Conservation (phyloP, 768 basidiomycete species). For the Botryobasidium botryosum region DNA sequence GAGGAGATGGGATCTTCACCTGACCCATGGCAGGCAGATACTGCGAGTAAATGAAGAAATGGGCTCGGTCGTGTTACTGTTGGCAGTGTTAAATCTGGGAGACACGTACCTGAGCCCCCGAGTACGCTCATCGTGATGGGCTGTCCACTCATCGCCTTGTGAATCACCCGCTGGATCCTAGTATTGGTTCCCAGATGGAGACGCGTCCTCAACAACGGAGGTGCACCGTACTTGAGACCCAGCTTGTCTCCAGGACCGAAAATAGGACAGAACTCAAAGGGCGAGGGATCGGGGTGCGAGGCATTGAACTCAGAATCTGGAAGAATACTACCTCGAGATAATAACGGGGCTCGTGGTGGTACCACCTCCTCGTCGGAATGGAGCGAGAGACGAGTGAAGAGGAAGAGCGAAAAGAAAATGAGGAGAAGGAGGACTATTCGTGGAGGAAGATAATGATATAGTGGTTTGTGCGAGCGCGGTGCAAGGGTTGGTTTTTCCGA, state of each 20-base stretch:
- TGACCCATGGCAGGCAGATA: slow-evolving; percentile 85
- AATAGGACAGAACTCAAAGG: slow-evolving; percentile 84
- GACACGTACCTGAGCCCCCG: slow-evolving; percentile 63
- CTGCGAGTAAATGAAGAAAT: slow-evolving; percentile 24
- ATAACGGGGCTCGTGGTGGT: not conserved
- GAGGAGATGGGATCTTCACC: slow-evolving; percentile 79
- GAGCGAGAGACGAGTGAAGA: slow-evolving; percentile 5
- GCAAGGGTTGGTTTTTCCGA: no score
- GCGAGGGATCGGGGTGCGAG: slow-evolving; percentile 34
- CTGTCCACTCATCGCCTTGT: slow-evolving; percentile 66
- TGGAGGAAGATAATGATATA: not conserved
- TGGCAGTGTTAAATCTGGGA: not conserved
- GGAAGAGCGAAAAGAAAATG: slow-evolving; percentile 33
- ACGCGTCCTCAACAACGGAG: slow-evolving; percentile 54
- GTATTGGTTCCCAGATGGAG: slow-evolving; percentile 67
- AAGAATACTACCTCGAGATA: slow-evolving; percentile 12
- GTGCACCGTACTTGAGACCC: slow-evolving; percentile 59
- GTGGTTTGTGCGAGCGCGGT: no score
- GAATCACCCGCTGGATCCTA: slow-evolving; percentile 64
- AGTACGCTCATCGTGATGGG: slow-evolving; percentile 82
- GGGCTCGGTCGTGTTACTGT: no score
- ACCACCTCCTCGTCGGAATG: not conserved
- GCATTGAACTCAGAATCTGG: slow-evolving; percentile 75
- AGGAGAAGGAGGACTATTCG: slow-evolving; percentile 25
- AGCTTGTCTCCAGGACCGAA: slow-evolving; percentile 72